These are phyloP conservation scores for Polytolypa hystricis DNA, from an alignment of 2,329 filamentous ascomycete genomes.

Conservation along the genomic window DNA sequence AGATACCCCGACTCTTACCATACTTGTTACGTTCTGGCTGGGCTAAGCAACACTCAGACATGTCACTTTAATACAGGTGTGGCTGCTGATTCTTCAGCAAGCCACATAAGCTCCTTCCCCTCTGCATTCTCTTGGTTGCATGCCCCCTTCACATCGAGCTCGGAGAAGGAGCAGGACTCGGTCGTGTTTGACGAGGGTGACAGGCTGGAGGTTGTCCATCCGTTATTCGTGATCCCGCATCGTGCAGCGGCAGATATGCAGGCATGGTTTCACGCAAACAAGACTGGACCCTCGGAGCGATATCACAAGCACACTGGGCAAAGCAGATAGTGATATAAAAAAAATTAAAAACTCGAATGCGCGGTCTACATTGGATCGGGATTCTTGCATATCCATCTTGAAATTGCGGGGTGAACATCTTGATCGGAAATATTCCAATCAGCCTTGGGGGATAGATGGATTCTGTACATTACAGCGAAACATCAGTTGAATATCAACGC, in stretches of 20 bases:
- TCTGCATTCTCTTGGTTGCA: conserved; percentile 30
- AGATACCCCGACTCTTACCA: conserved; percentile 81
- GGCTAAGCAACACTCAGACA: conserved; percentile 73
- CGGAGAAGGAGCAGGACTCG: conserved; percentile 36
- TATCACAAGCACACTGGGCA: too few relatives aligned
- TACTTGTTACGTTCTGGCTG: conserved; percentile 81
- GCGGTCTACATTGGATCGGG: too few relatives aligned
- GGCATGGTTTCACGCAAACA: conserved; percentile 51
- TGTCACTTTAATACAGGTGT: conserved; percentile 8
- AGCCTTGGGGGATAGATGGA: too few relatives aligned
- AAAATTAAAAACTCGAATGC: too few relatives aligned
- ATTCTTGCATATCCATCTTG: too few relatives aligned
- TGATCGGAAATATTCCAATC: too few relatives aligned
- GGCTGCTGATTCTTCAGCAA: conserved; percentile 1
- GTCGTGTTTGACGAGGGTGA: conserved; percentile 59
- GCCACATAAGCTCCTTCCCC: conserved; percentile 18
- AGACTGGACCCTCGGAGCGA: background rate
- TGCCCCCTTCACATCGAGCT: conserved; percentile 31
- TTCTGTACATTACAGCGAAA: too few relatives aligned
- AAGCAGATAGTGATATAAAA: too few relatives aligned
- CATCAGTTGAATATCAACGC: too few relatives aligned
- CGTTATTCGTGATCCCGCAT: conserved; percentile 74
- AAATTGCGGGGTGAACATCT: too few relatives aligned
- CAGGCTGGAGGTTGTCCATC: conserved; percentile 60
- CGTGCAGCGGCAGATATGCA: conserved; percentile 53